phyloP scores from a whole-genome alignment of 345 rosid species.

The Capsella bursapastoris region DNA sequence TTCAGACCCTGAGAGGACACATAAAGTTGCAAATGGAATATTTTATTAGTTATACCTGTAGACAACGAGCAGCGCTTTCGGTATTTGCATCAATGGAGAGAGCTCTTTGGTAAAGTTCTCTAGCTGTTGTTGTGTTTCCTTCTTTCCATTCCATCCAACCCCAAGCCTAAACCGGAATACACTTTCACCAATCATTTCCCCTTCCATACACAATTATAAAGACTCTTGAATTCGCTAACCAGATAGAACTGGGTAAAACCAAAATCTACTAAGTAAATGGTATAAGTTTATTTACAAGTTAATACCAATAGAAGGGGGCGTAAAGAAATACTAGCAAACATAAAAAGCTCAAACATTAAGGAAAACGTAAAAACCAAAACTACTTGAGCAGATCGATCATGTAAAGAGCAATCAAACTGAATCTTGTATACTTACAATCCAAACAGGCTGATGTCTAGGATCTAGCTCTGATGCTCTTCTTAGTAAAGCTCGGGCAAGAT shows the following conservation, averaged over 20 bases:
- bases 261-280: background rate
- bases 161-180: conserved; percentile 72
- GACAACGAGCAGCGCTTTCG: conserved; percentile 90
- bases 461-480: conserved; percentile 85
- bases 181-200: conserved; percentile 30
- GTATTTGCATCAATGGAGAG: conserved; percentile 71
- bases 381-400: conserved; percentile 1
- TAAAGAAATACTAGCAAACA: background rate
- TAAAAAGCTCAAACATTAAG: background rate
- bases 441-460: conserved; percentile 89
- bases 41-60: conserved; percentile 60
- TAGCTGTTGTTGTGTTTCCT: conserved; percentile 80
- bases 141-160: conserved; percentile 99
- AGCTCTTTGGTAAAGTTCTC: conserved; percentile 80
- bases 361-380: conserved; percentile 2
- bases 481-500: conserved; percentile 72
- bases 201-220: conserved; percentile 27
- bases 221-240: conserved; percentile 8
- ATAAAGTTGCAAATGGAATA: background rate
- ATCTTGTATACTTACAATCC: conserved; percentile 75
- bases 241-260: conserved; percentile 18
- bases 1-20: background rate
- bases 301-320: background rate
- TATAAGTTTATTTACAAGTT: conserved; percentile 10
- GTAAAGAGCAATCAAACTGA: background rate